These are phyloP conservation scores for Yamadazyma epiphylla DNA, from an alignment of 1,139 yeast species.

Conservation along the genomic window DNA sequence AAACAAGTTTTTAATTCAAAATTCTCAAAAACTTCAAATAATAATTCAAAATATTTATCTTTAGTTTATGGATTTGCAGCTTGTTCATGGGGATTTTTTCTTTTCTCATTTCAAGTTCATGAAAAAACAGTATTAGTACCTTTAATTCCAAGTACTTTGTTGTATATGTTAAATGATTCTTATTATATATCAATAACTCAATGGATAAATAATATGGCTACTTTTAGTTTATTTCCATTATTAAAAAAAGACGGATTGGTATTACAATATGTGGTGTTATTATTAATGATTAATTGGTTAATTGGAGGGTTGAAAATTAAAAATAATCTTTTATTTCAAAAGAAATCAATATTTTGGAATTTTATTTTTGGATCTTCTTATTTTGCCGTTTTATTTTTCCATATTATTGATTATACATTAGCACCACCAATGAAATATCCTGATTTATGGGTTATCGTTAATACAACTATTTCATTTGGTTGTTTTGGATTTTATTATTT, in stretches of 20 bases:
- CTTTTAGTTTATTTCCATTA: constrained; percentile 86
- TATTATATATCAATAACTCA: constrained; percentile 66
- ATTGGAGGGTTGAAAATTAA: constrained; percentile 51
- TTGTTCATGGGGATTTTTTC: constrained; percentile 81
- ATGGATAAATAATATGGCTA: constrained; percentile 84
- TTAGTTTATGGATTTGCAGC: constrained; percentile 71
- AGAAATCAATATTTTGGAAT: constrained; percentile 48
- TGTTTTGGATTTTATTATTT: constrained; percentile 76
- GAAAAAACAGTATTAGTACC: constrained; percentile 90
- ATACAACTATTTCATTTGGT: constrained; percentile 68
- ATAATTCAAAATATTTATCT: constrained; percentile 17
- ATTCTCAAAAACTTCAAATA: constrained; percentile 15
- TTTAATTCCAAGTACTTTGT: constrained; percentile 73
- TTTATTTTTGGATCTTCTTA: constrained; percentile 58
- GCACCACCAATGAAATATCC: constrained; percentile 64
- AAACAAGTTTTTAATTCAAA: constrained; percentile 43
- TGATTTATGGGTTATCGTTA: constrained; percentile 80
- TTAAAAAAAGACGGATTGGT: constrained; percentile 69
- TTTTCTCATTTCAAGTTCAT: constrained; percentile 94
- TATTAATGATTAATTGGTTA: constrained; percentile 77
- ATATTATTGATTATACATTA: constrained; percentile 48
- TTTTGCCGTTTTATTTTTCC: constrained; percentile 47
- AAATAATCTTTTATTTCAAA: constrained; percentile 29
- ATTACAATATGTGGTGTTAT: constrained; percentile 65
- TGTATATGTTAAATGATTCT: constrained; percentile 57